Base-by-base conservation (phyloP, 441 rosid species). In the Gossypium davidsonii region DNA sequence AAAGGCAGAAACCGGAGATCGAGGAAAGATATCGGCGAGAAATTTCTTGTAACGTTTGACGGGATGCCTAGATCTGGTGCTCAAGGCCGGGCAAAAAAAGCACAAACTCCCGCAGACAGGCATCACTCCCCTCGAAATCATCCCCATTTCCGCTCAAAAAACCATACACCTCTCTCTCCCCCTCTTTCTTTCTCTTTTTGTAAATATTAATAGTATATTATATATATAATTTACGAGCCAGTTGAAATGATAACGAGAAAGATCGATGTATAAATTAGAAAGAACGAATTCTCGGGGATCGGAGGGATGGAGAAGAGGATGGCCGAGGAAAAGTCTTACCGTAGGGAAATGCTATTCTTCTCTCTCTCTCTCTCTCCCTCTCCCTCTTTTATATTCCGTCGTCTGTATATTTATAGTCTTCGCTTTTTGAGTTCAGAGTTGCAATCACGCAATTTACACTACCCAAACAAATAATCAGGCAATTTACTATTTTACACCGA, bases 51-150 rank as follows among this genome's bases (percentile, higher is more conserved):
- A 89, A 68, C 97, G 85, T 73, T 86, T 88, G 17, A 90, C 85
- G 7, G 94, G 94, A 67, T 90, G 93, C 80, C 93, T 83, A 26
- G 97, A 91, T 82, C 94, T 87, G 6, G 91, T 79, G 0, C 91
- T 84, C 73, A 91, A 79, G 11, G 90, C 73, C 2, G 94, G 93
- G 72, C 70, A 66, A 66, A 66, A 66, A 49, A 66, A 66, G 56
- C 70, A 66, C 17, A 66, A 46, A 46, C 70, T 66, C 14, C 70
- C 70, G 70, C 70, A 66, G 21, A 66, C 57, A 66, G 70, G 70
- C 70, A 48, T 48, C 39, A 66, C 57, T 66, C 57, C 70, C 57
- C 20, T 66, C 20, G 56, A 46, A 14, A 66, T 66, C 70, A 46
- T 23, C 70, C 70, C 70, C 56, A 66, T 66, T 65, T 11, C 37